Evolutionary conservation across 495 filamentous ascomycete species (phyloP), one percentile per base, ranked within the genome.

Genomic region (Tetracladium setigerum): DNA sequence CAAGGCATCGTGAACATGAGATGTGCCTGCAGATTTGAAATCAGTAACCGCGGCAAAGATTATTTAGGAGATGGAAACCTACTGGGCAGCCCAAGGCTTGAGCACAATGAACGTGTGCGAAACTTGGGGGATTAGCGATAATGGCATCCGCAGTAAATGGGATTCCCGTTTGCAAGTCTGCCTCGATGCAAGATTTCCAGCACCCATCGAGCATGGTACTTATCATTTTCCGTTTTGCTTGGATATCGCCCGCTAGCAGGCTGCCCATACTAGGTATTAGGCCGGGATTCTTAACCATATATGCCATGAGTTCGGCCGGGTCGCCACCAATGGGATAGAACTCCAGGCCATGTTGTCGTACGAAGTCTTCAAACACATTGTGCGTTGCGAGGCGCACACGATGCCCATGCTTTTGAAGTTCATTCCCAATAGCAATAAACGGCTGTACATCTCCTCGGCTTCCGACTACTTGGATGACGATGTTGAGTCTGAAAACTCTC

Each of bases 1-100:
- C 68, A 78, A 5, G 74, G 74, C 77, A 83, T 88, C 68, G 86
- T 89, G 66, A 89, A 90, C 80, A 89, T 86, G 34, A 89, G 51
- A 18, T 16, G 59, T n/a, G n/a, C n/a, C n/a, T n/a, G n/a, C n/a
- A n/a, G n/a, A n/a, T n/a, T n/a, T n/a, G n/a, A n/a, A n/a, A n/a
- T n/a, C n/a, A n/a, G n/a, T n/a, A n/a, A n/a, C n/a, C n/a, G n/a
- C n/a, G n/a, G n/a, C n/a, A n/a, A n/a, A n/a, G n/a, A n/a, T n/a
- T n/a, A n/a, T n/a, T n/a, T n/a, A n/a, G n/a, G n/a, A 86, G 62
- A 53, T 84, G 81, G 9, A 83, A 55, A n/a, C n/a, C n/a, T n/a
- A n/a, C n/a, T 8, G 81, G 81, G 24, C 84, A 71, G 1, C 70
- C 70, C 8, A 86, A 54, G 16, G 70, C 74, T 59, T 84, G 69